These are phyloP conservation scores for Phialophora macrospora DNA, from an alignment of 2,329 filamentous ascomycete species.

Conservation along the genomic window DNA sequence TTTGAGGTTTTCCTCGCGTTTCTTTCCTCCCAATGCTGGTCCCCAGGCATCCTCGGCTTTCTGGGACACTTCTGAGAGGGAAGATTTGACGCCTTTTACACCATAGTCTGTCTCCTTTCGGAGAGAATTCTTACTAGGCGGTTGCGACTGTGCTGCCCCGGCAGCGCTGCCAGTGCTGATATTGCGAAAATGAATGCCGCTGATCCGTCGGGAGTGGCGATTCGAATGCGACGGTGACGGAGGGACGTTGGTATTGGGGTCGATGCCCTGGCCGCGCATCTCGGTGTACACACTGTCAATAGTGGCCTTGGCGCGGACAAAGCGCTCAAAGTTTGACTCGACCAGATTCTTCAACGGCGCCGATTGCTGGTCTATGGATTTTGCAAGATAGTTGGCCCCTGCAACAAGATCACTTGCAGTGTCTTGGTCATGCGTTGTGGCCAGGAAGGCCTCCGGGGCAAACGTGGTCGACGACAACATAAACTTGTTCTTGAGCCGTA, in stretches of 20 bases:
- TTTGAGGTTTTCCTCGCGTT: slow-evolving; percentile 87
- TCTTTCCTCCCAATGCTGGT: slow-evolving; percentile 84
- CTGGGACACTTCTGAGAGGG: slow-evolving; percentile 84
- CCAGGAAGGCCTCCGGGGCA: slow-evolving; percentile 85
- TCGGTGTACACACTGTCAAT: slow-evolving; percentile 99
- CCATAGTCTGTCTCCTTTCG: slow-evolving; percentile 92
- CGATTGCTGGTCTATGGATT: slow-evolving; percentile 96
- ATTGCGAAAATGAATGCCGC: slow-evolving; percentile 62
- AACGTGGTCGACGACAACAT: slow-evolving; percentile 95
- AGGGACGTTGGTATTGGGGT: slow-evolving; percentile 47
- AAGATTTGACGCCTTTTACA: slow-evolving; percentile 82
- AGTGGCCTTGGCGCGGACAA: slow-evolving; percentile 94
- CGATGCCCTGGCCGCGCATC: slow-evolving; percentile 76
- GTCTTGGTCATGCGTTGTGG: slow-evolving; percentile 84
- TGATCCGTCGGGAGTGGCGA: slow-evolving; percentile 64
- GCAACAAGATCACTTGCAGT: slow-evolving; percentile 79
- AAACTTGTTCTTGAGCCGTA: slow-evolving; percentile 83
- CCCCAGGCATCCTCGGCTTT: slow-evolving; percentile 99
- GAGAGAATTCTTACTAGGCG: slow-evolving; percentile 84
- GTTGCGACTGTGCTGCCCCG: slow-evolving; percentile 49
- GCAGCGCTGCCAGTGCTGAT: slow-evolving; percentile 52
- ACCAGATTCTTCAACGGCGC: slow-evolving; percentile 95
- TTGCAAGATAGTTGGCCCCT: slow-evolving; percentile 83
- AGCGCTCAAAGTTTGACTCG: slow-evolving; percentile 97
- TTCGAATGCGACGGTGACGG: slow-evolving; percentile 50